Conservation (phyloP, 1,139 yeast genomes). For the Geotrichum siamense region DNA sequence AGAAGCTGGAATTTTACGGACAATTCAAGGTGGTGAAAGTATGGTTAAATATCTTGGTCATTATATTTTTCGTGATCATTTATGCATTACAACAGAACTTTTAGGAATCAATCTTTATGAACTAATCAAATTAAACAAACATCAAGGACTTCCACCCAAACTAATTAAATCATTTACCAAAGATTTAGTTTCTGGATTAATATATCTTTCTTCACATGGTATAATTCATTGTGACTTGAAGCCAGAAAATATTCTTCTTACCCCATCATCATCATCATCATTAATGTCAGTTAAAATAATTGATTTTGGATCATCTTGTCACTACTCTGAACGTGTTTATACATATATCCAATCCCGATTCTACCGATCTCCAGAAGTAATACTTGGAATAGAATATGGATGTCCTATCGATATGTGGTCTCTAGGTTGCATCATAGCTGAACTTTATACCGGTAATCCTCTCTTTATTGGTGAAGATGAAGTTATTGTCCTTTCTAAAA, state of each 20-base stretch:
- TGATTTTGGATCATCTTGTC: conserved; percentile 96
- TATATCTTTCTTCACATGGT: conserved; percentile 47
- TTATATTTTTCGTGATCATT: conserved; percentile 74
- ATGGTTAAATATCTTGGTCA: conserved; percentile 53
- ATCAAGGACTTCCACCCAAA: conserved; percentile 51
- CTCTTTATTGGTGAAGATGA: conserved; percentile 67
- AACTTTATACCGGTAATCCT: conserved; percentile 59
- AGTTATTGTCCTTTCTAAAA: conserved; percentile 52
- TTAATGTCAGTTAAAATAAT: conserved; percentile 85
- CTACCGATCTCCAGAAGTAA: conserved; percentile 87
- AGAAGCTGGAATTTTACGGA: conserved; percentile 63
- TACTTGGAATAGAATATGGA: conserved; percentile 69
- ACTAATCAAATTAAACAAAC: conserved; percentile 52
- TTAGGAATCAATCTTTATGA: conserved; percentile 64
- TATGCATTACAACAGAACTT: conserved; percentile 73
- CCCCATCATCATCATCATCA: too few species aligned
- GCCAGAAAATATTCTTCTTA: conserved; percentile 86
- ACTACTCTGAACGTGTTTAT: conserved; percentile 79
- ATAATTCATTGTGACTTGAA: conserved; percentile 85
- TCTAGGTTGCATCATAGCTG: conserved; percentile 61
- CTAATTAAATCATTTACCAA: conserved; percentile 46
- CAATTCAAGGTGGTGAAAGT: conserved; percentile 34
- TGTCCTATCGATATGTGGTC: conserved; percentile 77
- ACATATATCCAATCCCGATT: conserved; percentile 94
- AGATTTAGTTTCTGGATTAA: conserved; percentile 54